Conservation (phyloP, 2,329 filamentous ascomycete genomes). For the Magnaporthiopsis incrustans region DNA sequence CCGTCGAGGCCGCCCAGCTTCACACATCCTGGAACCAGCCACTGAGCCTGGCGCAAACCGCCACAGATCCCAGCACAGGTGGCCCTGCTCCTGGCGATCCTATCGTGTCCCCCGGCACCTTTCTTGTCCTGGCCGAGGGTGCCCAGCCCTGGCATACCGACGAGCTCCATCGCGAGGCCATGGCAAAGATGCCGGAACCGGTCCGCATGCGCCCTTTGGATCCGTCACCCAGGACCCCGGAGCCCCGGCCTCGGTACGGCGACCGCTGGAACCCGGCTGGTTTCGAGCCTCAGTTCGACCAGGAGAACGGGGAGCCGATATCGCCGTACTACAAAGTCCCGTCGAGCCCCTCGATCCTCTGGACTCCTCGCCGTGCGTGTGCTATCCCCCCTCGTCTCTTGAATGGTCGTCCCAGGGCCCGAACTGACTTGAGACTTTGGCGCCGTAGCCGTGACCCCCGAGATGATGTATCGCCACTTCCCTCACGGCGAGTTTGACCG, state of each 20-base stretch:
- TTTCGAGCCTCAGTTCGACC: constrained; percentile 19
- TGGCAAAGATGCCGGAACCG: constrained; percentile 1
- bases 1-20: no score
- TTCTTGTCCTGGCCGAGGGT: constrained; percentile 13
- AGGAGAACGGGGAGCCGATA: constrained; percentile 14
- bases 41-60: not conserved
- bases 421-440: not conserved
- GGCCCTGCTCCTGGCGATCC: not conserved
- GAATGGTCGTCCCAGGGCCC: not conserved
- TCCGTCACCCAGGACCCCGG: constrained; percentile 12
- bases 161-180: constrained; percentile 4
- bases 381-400: not conserved
- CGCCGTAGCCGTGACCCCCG: constrained; percentile 14
- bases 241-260: constrained; percentile 3
- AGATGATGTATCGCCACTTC: constrained; percentile 7
- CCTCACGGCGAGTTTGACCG: constrained; percentile 21
- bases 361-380: constrained; percentile 12
- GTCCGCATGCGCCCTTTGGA: constrained; percentile 6
- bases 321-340: constrained; percentile 14
- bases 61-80: not conserved
- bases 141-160: constrained; percentile 10
- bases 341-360: constrained; percentile 8
- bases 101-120: constrained; percentile 12
- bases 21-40: no score
- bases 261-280: constrained; percentile 9